Evolutionary conservation across 2,329 filamentous ascomycete species (phyloP).

Genomic region (Phoma sp.): DNA sequence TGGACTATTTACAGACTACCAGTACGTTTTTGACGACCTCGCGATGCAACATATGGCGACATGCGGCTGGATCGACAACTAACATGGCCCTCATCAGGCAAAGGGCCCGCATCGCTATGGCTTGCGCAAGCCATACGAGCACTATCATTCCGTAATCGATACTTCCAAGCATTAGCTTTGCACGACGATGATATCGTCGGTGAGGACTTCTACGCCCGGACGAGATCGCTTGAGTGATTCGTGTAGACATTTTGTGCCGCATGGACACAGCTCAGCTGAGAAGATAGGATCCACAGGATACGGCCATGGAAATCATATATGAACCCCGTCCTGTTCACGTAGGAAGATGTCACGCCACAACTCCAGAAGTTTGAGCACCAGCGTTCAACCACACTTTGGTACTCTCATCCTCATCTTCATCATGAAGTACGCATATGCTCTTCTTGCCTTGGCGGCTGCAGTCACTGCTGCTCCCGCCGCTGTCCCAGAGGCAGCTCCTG

Average conservation of each 20-base stretch:
- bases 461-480: slow-evolving; percentile 27
- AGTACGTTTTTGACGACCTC: slow-evolving; percentile 6
- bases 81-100: background rate
- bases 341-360: slow-evolving; percentile 6
- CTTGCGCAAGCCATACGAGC: slow-evolving; percentile 10
- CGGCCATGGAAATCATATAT: slow-evolving; percentile 5
- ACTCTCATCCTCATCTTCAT: background rate
- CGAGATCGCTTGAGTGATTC: background rate
- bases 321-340: background rate
- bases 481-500: slow-evolving; percentile 23
- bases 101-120: background rate
- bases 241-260: background rate
- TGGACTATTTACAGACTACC: slow-evolving; percentile 10
- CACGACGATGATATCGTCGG: slow-evolving; percentile 2
- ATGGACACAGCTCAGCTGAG: slow-evolving; percentile 8
- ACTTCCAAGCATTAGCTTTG: slow-evolving; percentile 4
- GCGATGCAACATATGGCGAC: slow-evolving; percentile 9
- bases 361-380: slow-evolving; percentile 1
- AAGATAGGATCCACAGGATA: background rate
- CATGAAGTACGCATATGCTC: slow-evolving; percentile 29
- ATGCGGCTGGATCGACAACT: slow-evolving; percentile 9
- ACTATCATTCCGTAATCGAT: slow-evolving; percentile 13
- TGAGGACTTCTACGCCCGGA: background rate
- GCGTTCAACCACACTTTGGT: background rate
- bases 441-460: slow-evolving; percentile 31